phyloP scores from a whole-genome alignment of 2,329 filamentous ascomycete genomes.

The Colletotrichum sp. region DNA sequence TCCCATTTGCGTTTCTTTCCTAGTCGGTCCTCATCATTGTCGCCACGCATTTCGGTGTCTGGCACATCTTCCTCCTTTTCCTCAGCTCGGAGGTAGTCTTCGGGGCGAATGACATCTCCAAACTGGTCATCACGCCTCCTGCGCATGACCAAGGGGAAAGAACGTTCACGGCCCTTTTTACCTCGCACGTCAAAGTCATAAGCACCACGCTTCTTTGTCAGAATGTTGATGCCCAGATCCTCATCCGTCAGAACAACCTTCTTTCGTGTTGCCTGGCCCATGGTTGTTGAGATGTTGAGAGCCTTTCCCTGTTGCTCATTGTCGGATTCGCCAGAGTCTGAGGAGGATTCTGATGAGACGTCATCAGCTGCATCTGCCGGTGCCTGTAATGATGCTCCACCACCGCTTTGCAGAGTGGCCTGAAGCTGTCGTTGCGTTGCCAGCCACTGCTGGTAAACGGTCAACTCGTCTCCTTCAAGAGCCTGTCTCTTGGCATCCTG shows the following conservation, averaged over 20 bases:
- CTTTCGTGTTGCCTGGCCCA: conserved; percentile 83
- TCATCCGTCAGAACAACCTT: conserved; percentile 88
- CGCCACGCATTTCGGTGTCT: conserved; percentile 57
- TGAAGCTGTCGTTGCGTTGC: conserved; percentile 88
- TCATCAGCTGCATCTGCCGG: conserved; percentile 80
- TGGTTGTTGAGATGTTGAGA: conserved; percentile 83
- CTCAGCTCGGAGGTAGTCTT: conserved; percentile 92
- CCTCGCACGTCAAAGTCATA: conserved; percentile 92
- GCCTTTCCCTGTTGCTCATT: conserved; percentile 90
- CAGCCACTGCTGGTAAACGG: conserved; percentile 89
- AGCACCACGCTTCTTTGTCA: conserved; percentile 87
- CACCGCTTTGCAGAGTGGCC: conserved; percentile 75
- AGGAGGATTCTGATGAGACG: conserved; percentile 83
- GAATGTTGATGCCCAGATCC: conserved; percentile 88
- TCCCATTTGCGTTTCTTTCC: conserved; percentile 97
- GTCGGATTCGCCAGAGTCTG: conserved; percentile 87
- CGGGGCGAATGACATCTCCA: conserved; percentile 89
- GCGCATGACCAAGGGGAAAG: conserved; percentile 86
- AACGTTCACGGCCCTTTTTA: conserved; percentile 89
- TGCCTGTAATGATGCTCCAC: conserved; percentile 69
- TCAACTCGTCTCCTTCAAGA: conserved; percentile 76
- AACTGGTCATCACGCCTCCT: conserved; percentile 86
- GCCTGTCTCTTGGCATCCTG: conserved; percentile 65
- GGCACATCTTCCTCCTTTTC: conserved; percentile 80
- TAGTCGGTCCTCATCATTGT: conserved; percentile 64